Percentiles rank a stretch among this genome's conserved stretches.
Evolutionary conservation across 1,284 basidiomycete species (phyloP).

Genomic region (Ustilago cynodontis): DNA sequence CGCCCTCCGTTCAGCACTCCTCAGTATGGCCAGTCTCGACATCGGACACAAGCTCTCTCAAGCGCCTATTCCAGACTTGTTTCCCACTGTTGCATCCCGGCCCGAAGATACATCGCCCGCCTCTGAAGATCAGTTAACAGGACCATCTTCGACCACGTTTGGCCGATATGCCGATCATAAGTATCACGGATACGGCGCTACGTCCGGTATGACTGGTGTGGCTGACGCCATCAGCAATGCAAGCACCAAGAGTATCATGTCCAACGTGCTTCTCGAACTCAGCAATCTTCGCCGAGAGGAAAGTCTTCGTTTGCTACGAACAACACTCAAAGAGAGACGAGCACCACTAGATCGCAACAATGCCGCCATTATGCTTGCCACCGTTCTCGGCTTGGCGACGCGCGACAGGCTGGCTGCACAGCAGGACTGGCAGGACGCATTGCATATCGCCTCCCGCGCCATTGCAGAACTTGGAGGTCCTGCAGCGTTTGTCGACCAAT

Average conservation of each 20-base stretch:
- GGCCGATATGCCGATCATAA: background rate
- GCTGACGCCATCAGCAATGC: conserved; percentile 7
- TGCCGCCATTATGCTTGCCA: conserved; percentile 49
- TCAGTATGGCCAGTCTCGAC: conserved; percentile 49
- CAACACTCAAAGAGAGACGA: conserved; percentile 37
- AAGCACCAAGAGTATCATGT: conserved; percentile 28
- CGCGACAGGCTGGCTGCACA: conserved; percentile 45
- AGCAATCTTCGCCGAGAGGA: conserved; percentile 45
- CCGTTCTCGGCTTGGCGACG: conserved; percentile 41
- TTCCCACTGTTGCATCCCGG: conserved; percentile 16
- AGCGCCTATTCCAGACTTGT: conserved; percentile 34
- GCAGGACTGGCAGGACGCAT: conserved; percentile 48
- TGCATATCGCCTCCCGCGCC: conserved; percentile 40
- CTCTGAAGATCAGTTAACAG: conserved; percentile 5
- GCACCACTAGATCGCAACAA: conserved; percentile 35
- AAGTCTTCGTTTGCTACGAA: conserved; percentile 30
- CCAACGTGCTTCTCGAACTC: conserved; percentile 44
- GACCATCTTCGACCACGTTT: conserved; percentile 6
- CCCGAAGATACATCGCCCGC: conserved; percentile 11
- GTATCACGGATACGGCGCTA: background rate
- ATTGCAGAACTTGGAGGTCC: conserved; percentile 49
- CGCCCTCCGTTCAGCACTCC: conserved; percentile 39
- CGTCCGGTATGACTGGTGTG: conserved; percentile 6
- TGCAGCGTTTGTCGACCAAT: conserved; percentile 38
- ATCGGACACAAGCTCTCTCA: conserved; percentile 45